Evolutionary conservation across 345 rosid genomes (phyloP), one percentile per base, ranked within the genome.

Genomic region (Raphanus sativus): DNA sequence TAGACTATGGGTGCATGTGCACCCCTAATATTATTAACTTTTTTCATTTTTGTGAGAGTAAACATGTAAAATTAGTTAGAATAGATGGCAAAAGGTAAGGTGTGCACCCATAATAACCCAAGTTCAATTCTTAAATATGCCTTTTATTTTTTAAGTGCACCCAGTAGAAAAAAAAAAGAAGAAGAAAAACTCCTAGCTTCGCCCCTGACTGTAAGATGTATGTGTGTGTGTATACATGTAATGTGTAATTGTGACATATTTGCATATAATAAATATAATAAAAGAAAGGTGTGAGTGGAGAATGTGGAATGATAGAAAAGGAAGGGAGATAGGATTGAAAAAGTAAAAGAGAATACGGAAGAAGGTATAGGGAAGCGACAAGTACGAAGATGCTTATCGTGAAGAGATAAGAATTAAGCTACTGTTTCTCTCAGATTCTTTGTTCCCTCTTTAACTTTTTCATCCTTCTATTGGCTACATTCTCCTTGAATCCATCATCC

Each of bases 321-420:
- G 66, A 79, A 55, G 28, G 66, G 29, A 29, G 74, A 62, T 73
- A 74, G 70, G 78, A 69, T 66, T 67, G 72, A 75, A 40, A 80
- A 55, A 75, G 34, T 9, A 17, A 68, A 25, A 42, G 66, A 73
- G 75, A 67, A 79, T 55, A 55, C 9, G n/a, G 50, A 11, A 30
- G 75, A 70, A 74, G 79, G 36, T 65, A 70, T 65, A 77, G 84
- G 86, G 85, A 13, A 77, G 75, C 36, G 81, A 75, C 83, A 82
- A 58, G 66, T 79, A 82, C 55, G 61, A 60, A 24, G 60, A 79
- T 75, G 80, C 56, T 80, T 63, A 66, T 70, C 50, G 48, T 42
- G 48, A 65, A 30, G 63, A 62, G 65, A 73, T 68, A 52, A 67
- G 70, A 67, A 68, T 4, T 68, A 48, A 48, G 56, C 67, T 26